Conservation (phyloP, 495 filamentous ascomycete genomes). For the Talaromyces ruber region DNA sequence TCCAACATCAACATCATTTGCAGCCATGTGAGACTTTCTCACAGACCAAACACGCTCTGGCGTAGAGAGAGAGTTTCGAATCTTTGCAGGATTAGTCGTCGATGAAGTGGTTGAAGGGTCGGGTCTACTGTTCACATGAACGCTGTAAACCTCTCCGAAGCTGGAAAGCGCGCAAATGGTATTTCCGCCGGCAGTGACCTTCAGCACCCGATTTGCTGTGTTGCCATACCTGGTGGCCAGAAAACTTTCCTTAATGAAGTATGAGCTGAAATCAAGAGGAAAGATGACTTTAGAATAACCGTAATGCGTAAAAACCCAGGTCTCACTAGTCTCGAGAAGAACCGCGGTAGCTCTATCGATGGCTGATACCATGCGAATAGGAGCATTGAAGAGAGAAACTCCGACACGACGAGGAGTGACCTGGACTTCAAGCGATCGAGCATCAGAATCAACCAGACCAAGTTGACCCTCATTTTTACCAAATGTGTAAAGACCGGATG, state of each 20-base stretch:
- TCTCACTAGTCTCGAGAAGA: constrained; percentile 76
- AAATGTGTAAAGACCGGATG: constrained; percentile 78
- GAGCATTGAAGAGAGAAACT: constrained; percentile 69
- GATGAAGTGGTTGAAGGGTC: constrained; percentile 57
- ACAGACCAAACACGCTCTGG: constrained; percentile 76
- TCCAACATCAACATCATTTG: constrained; percentile 75
- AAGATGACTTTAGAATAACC: constrained; percentile 83
- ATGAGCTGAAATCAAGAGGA: constrained; percentile 62
- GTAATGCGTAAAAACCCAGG: constrained; percentile 89
- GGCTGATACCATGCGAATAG: constrained; percentile 73
- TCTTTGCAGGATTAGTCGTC: constrained; percentile 84
- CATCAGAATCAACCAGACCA: constrained; percentile 89
- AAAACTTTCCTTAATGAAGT: constrained; percentile 57
- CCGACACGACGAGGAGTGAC: constrained; percentile 76
- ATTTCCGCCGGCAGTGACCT: constrained; percentile 76
- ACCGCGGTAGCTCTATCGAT: constrained; percentile 86
- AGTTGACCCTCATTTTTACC: constrained; percentile 95
- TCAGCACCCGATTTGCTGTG: constrained; percentile 53
- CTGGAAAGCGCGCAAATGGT: constrained; percentile 80
- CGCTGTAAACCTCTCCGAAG: constrained; percentile 77
- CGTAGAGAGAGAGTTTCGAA: constrained; percentile 63
- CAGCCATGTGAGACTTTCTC: constrained; percentile 75
- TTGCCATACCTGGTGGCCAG: constrained; percentile 61
- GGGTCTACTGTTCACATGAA: constrained; percentile 57
- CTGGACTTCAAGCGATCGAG: constrained; percentile 78